Evolutionary conservation across 140 eudicot species (phyloP), one percentile per base, ranked within the genome.

Genomic region (Cichorium intybus): DNA sequence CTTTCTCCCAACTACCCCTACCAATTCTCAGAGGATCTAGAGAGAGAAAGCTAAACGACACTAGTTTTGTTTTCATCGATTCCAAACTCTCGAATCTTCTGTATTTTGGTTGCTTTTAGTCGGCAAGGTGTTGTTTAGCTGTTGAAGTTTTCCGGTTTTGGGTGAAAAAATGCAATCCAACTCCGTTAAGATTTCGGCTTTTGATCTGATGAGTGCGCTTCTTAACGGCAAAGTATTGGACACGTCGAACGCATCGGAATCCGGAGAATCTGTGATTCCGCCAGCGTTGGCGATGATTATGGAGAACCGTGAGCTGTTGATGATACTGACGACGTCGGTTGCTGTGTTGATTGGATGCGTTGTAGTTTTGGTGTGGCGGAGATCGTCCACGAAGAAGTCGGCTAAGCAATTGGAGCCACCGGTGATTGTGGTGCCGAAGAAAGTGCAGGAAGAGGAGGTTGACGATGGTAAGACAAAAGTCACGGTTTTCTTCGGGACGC

Each of bases 401-500:
- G 68, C 41, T 5, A 43, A 43, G 49, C 18, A 43, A 43, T 8
- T 60, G 11, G 94, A 70, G 70, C 73, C 82, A 22, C 80, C 83
- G 47, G 82, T 70, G 60, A 43, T 79, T 55, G 75, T 78, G 48
- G 69, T 79, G 0, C 80, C 88, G 22, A 88, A 85, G 74, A 57
- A 49, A 29, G 60, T 61, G 39, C 52, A 31, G 33, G 96, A 74
- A 67, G 82, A 77, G 59, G 98, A 92, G 8, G 77, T 79, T 35
- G 99, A 93, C 33, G 97, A 93, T n/a, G 99, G 97, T 3, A 84
- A 75, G 75, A 85, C 70, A 23, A 93, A 83, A 34, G 97, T 93
- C 17, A 79, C 97, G 15, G 70, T 93, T 24, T 88, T 93, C 60
- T 93, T 79, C 21, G 99, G 99, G 0, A 93, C 99, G 6, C 99